phyloP scores from a whole-genome alignment of 2,329 filamentous ascomycete genomes.

The Phialophora macrospora region DNA sequence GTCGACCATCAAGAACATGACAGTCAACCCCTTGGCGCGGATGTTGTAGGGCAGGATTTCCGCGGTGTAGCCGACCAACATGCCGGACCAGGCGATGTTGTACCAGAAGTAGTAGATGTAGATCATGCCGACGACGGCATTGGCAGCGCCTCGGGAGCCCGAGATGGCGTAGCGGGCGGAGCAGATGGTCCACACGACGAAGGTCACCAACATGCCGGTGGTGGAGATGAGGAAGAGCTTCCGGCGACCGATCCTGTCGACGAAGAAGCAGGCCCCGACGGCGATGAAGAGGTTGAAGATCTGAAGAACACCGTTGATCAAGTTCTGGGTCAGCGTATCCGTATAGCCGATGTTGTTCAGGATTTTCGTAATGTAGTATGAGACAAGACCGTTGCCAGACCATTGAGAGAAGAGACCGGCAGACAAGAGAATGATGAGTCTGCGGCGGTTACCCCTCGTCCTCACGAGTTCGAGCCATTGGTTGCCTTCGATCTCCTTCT shows the following conservation, averaged over 20 bases:
- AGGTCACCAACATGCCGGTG: constrained; percentile 52
- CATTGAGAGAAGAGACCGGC: constrained; percentile 64
- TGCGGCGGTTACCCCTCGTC: constrained; percentile 60
- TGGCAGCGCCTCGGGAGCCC: constrained; percentile 43
- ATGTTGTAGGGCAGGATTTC: constrained; percentile 58
- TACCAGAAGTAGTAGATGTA: constrained; percentile 52
- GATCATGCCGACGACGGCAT: constrained; percentile 50
- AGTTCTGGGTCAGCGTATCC: constrained; percentile 45
- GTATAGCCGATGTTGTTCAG: constrained; percentile 48
- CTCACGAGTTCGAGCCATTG: constrained; percentile 66
- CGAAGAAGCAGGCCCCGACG: constrained; percentile 46
- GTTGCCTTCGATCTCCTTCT: constrained; percentile 56
- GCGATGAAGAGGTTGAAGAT: constrained; percentile 49
- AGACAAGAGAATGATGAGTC: constrained; percentile 51
- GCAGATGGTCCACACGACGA: constrained; percentile 51
- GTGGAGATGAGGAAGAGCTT: constrained; percentile 51
- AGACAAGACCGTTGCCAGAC: constrained; percentile 57
- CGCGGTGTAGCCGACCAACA: constrained; percentile 50
- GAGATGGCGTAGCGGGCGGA: constrained; percentile 45
- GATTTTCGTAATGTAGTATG: constrained; percentile 47
- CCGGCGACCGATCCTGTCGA: constrained; percentile 52
- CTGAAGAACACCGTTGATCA: constrained; percentile 51
- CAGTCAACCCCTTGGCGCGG: constrained; percentile 54
- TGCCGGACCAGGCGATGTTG: constrained; percentile 47
- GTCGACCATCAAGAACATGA: constrained; percentile 46